phyloP scores from a whole-genome alignment of 345 rosid species.

The thale cress (Arabidopsis thaliana) region DNA sequence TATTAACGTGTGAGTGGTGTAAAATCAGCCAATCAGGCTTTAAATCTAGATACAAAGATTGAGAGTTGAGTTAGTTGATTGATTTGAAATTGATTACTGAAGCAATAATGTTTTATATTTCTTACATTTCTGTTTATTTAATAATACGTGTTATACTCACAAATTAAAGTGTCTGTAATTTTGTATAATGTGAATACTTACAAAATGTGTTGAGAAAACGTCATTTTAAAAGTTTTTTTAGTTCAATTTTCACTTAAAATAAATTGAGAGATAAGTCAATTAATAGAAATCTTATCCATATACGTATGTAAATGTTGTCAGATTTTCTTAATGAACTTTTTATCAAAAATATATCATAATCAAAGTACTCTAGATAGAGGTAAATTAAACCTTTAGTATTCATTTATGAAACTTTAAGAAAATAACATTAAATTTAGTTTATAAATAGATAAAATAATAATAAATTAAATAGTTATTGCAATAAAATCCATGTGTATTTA shows the following conservation, averaged over 20 bases:
- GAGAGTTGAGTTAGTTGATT: not conserved
- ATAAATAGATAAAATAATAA: not conserved
- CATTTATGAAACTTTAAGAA: not conserved
- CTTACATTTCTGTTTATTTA: not conserved
- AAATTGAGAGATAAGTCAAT: not conserved
- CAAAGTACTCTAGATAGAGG: not conserved
- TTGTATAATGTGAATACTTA: not conserved
- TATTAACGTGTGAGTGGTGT: not conserved
- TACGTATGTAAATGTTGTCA: not conserved
- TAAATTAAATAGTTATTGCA: not conserved
- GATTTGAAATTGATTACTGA: not conserved
- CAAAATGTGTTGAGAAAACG: not conserved
- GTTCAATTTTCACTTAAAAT: not conserved
- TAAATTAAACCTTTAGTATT: not conserved
- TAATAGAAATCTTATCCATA: not conserved
- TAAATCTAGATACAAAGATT: not conserved
- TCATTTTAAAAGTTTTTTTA: not conserved
- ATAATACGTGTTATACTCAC: not conserved
- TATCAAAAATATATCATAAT: not conserved
- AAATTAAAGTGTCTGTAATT: not conserved
- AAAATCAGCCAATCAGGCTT: not conserved
- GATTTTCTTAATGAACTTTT: not conserved
- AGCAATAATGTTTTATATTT: not conserved
- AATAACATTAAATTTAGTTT: not conserved
- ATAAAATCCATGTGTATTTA: not conserved